Base-by-base conservation (phyloP, 2,329 filamentous ascomycete species). In the Penicillium polonicum region DNA sequence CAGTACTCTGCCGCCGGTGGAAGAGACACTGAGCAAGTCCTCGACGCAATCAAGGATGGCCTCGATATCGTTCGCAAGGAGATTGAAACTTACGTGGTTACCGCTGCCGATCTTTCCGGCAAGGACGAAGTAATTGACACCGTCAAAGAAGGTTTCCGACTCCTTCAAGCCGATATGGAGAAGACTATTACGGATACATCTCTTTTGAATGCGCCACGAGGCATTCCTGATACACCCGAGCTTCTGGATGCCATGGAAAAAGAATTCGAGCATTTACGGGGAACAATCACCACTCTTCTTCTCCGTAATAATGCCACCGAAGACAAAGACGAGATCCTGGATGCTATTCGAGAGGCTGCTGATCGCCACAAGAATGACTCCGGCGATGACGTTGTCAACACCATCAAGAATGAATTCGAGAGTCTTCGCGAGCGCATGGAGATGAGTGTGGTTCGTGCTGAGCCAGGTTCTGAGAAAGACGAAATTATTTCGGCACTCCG, bases 31-130 rank as follows among this genome's bases (percentile, higher is more conserved):
- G 92, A 96, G 72, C 91, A 96, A 72, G 87, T 96, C 13, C 80
- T 97, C 5, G 90, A 94, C 72, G 90, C 91, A 0, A 88, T 95
- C 43, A 93, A 91, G 65, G 91, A 96, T 70, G 92, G 92, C 0
- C 82, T 96, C 15, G 91, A 96, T 65, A 88, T 85, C 64, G 83
- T 97, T 7, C 87, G 91, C 12, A 78, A 80, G 13, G 89, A 96
- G 58, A 90, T 97, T 54, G 91, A 96, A 69, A 80, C 80, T 43
- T 96, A 95, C 64, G 86, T 94, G 57, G 87, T 92, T 66, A 86
- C 86, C 46, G 85, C 87, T 8, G 82, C 85, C 17, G 89, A 89
- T 59, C 82, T 85, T 1, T 82, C 86, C 1, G 85, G 84, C 21
- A 91, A 92, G 59, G 88, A 93, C 64, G 90, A 94, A 48, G 88